Percentiles rank a stretch among this genome's conserved stretches.
These are phyloP conservation scores for Macroventuria anomochaeta DNA, from an alignment of 2,329 filamentous ascomycete species.

Conservation along the genomic window DNA sequence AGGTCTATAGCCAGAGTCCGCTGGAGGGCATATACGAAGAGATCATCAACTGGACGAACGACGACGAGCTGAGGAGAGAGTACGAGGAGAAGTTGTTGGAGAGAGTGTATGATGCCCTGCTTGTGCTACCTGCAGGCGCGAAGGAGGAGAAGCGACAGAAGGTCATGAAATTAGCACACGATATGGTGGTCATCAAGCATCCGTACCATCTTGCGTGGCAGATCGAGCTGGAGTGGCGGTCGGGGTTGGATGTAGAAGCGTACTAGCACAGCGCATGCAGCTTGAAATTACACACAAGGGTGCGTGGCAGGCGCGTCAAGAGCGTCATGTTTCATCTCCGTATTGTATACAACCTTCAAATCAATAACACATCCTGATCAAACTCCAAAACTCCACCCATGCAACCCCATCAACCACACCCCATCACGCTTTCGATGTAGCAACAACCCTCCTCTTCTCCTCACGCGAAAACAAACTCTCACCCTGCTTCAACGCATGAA, in stretches of 20 bases:
- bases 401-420: background rate
- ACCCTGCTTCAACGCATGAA: slow-evolving; percentile 73
- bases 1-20: slow-evolving; percentile 77
- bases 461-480: slow-evolving; percentile 65
- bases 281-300: background rate
- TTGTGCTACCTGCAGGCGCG: slow-evolving; percentile 69
- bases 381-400: slow-evolving; percentile 27
- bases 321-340: background rate
- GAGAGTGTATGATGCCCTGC: slow-evolving; percentile 78
- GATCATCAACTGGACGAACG: slow-evolving; percentile 86
- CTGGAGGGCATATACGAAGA: slow-evolving; percentile 82
- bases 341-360: background rate
- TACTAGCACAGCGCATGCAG: slow-evolving; percentile 18
- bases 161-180: slow-evolving; percentile 78
- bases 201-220: slow-evolving; percentile 91
- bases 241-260: slow-evolving; percentile 40
- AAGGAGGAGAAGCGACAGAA: slow-evolving; percentile 75
- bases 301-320: background rate
- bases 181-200: slow-evolving; percentile 96
- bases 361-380: background rate
- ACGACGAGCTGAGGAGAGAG: slow-evolving; percentile 81
- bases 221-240: slow-evolving; percentile 87
- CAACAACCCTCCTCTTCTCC: slow-evolving; percentile 55
- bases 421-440: slow-evolving; percentile 20
- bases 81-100: slow-evolving; percentile 91